Base-by-base conservation (phyloP, 2,329 filamentous ascomycete species). In the Neofusicoccum sp. region DNA sequence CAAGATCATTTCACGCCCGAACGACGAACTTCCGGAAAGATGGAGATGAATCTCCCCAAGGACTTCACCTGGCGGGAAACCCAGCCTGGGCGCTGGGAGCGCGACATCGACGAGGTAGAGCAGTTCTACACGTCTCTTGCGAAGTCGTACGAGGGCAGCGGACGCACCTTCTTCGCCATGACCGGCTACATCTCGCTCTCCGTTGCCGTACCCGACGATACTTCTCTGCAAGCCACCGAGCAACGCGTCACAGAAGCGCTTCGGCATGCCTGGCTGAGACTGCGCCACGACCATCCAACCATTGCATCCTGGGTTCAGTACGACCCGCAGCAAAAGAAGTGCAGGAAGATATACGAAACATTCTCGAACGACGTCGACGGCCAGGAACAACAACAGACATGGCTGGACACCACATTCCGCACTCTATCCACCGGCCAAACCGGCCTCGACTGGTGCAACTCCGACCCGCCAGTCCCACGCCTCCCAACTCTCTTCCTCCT, bases 141-240 rank as follows among this genome's bases (percentile, higher is more conserved):
- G 0, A 72, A 70, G 9, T 63, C 67, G 0, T 78, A 73, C 40
- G 67, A 74, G 26, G 75, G 68, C 1, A 78, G 68, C 31, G 75
- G 75, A 0, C 74, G 76, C 1, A 74, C 70, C 57, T 76, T 73
- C 62, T 80, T 79, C 53, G 73, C 73, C 2, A 78, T 81, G 4
- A 78, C 78, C 0, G 76, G 74, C 0, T 73, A 74, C 16, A 45
- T 78, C 1, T 75, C 75, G 7, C 0, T 77, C 0, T 63, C 61
- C 0, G 54, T 72, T 2, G n/a, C 44, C 0, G 5, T 63, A 0
- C n/a, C 62, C 0, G 5, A 56, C 2, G 11, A 20, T 26, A 28
- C 47, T 3, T 61, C 58, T 1, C 54, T 68, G 0, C 62, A 63
- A 28, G 60, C 65, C 7, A 60, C 28, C 1, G 48, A 64, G 6